phyloP scores from a whole-genome alignment of 352 stramenopile species.

The Phytophthora pseudosyringae region DNA sequence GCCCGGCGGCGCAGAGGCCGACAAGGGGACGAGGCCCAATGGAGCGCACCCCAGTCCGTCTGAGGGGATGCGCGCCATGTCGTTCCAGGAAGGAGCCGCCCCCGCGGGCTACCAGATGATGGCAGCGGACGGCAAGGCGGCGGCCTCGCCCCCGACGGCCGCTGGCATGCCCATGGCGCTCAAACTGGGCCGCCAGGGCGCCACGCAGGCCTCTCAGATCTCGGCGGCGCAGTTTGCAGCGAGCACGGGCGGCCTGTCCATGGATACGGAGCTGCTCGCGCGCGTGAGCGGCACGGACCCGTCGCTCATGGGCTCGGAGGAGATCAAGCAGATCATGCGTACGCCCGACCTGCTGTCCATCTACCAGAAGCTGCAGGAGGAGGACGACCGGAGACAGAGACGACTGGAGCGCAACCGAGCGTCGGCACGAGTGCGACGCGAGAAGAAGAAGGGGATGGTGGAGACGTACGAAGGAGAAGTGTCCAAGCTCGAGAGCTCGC shows the following conservation, averaged over 20 bases:
- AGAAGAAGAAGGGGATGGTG: constrained; percentile 91
- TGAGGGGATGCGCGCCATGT: constrained; percentile 65
- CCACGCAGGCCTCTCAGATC: constrained; percentile 52
- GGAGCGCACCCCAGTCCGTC: constrained; percentile 50
- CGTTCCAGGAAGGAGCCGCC: constrained; percentile 52
- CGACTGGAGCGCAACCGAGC: constrained; percentile 82
- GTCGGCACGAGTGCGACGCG: constrained; percentile 78
- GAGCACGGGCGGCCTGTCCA: constrained; percentile 74
- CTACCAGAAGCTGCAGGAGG: constrained; percentile 89
- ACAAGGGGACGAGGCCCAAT: constrained; percentile 4
- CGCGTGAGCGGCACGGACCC: constrained; percentile 84
- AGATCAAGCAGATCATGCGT: constrained; percentile 91
- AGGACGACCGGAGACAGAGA: constrained; percentile 81
- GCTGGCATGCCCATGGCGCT: constrained; percentile 19
- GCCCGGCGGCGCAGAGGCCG: not conserved
- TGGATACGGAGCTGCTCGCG: constrained; percentile 81
- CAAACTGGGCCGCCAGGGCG: constrained; percentile 45
- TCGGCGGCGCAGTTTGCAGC: constrained; percentile 85
- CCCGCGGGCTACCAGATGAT: constrained; percentile 30
- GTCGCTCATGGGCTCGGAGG: constrained; percentile 77
- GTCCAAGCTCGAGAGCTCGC: constrained; percentile 86
- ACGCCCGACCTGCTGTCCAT: constrained; percentile 84
- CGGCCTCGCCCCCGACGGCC: constrained; percentile 4
- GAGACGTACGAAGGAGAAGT: constrained; percentile 88
- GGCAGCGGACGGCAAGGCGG: constrained; percentile 34